phyloP scores from a whole-genome alignment of 495 filamentous ascomycete species.

The Bryoglossum gracile region DNA sequence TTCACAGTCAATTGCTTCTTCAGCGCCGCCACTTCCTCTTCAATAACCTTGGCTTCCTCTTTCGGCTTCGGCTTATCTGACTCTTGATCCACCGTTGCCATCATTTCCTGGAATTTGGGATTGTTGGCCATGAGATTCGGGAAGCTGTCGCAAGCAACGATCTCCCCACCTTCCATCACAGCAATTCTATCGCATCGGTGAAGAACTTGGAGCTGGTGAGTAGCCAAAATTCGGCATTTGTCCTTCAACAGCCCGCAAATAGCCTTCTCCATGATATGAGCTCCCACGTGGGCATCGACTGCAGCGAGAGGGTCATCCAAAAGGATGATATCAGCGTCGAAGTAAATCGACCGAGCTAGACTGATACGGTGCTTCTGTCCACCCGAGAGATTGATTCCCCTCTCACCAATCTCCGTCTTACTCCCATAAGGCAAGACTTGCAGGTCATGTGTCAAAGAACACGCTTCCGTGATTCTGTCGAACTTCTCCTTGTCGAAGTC shows the following conservation, averaged over 20 bases:
- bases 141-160: conserved; percentile 76
- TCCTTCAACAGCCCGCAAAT: conserved; percentile 81
- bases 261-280: conserved; percentile 89
- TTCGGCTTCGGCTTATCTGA: conserved; percentile 33
- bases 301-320: conserved; percentile 76
- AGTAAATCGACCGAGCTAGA: conserved; percentile 79
- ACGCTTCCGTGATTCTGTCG: conserved; percentile 43
- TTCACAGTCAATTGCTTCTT: too few species aligned
- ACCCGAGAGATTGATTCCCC: conserved; percentile 73
- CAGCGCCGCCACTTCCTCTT: neutral
- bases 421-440: conserved; percentile 67
- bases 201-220: conserved; percentile 86
- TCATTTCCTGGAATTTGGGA: conserved; percentile 62
- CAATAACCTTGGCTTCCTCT: too few species aligned
- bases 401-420: conserved; percentile 65
- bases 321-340: conserved; percentile 66
- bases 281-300: conserved; percentile 77
- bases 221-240: conserved; percentile 83
- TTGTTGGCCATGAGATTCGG: conserved; percentile 73
- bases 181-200: conserved; percentile 80
- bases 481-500: conserved; percentile 44
- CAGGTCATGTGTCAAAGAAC: conserved; percentile 59
- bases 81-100: conserved; percentile 72
- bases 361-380: conserved; percentile 78
- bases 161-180: conserved; percentile 75